phyloP scores from a whole-genome alignment of 768 basidiomycete genomes.

The Albatrellus ellisii region DNA sequence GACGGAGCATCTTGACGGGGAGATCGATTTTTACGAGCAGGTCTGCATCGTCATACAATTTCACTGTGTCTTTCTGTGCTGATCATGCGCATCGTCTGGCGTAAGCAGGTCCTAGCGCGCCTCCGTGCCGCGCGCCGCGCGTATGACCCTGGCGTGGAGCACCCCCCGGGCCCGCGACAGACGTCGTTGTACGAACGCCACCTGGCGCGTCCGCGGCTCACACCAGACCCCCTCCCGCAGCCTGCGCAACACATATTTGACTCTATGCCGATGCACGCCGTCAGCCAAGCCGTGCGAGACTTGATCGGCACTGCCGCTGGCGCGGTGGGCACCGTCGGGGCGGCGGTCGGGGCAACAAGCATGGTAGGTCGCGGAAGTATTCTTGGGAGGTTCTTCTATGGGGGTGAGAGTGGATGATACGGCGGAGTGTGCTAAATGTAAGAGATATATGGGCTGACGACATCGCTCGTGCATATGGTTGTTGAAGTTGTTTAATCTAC shows the following conservation, averaged over 20 bases:
- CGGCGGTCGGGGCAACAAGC: constrained; percentile 29
- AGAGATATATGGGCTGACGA: too few species aligned
- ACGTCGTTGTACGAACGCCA: constrained; percentile 72
- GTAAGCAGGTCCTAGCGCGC: constrained; percentile 37
- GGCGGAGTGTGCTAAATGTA: not conserved
- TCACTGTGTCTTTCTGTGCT: not conserved
- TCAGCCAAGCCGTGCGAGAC: constrained; percentile 63
- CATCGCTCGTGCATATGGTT: too few species aligned
- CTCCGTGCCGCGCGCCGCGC: constrained; percentile 41
- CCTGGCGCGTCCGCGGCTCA: constrained; percentile 37
- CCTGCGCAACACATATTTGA: constrained; percentile 75
- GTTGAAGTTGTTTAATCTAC: too few species aligned
- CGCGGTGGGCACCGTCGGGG: constrained; percentile 53
- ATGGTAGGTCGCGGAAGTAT: constrained; percentile 29
- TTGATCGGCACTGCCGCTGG: too few species aligned
- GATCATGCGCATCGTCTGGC: not conserved
- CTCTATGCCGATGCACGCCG: constrained; percentile 59
- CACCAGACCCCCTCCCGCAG: constrained; percentile 41
- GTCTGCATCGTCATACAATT: constrained; percentile 24
- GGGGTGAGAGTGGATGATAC: not conserved
- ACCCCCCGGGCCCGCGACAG: constrained; percentile 40
- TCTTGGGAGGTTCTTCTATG: constrained; percentile 49
- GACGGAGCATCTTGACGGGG: constrained; percentile 63
- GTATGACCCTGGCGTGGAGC: constrained; percentile 37
- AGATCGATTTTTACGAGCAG: constrained; percentile 67